Base-by-base conservation (phyloP, 2,329 filamentous ascomycete genomes). In the Fusarium guadeloupense region DNA sequence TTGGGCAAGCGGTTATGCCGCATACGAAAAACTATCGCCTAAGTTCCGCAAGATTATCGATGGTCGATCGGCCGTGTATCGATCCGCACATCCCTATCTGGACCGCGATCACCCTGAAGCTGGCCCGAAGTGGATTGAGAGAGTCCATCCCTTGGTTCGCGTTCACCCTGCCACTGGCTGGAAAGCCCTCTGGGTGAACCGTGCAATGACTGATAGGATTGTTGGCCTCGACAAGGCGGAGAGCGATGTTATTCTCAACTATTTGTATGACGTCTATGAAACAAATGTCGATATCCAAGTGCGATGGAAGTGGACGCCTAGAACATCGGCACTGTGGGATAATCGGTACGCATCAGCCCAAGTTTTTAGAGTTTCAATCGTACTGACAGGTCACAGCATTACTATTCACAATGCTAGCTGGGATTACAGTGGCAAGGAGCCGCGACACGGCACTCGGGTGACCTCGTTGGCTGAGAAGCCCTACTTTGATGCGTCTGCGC, bases 351-450 rank as follows among this genome's bases (percentile, higher is more conserved):
- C 69, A 3, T 10, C 6, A 5, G 5, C 6, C 30, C 1, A 1
- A 14, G 6, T 21, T 14, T 7, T n/a, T 5, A 6, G 10, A 6
- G 3, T 17, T 28, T 6, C 9, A 10, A 16, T 12, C 1, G 2
- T 38, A 5, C 48, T 59, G 5, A 60, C 25, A 17, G 6, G 46
- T 19, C 13, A 4, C 2, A 85, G 86, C 33, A 88, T 90, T 54
- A 90, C 89, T 0, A 91, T 91, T 31, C 88, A 92, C 65, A 91
- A 90, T 59, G 89, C 88, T 0, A 88, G 84, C 66, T 92, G 88
- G 87, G 88, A 92, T 64, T 91, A 91, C 68, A 87, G 84, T 28
- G 87, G 87, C 2, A 80, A 77, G 17, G 80, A 90, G 69, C 86
- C 89, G 0, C 79, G 89, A 33, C 89, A 92, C 71, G 89, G 89